Evolutionary conservation across 78 protist genomes (phyloP).

Genomic region (Chrysochromulina tobinii): DNA sequence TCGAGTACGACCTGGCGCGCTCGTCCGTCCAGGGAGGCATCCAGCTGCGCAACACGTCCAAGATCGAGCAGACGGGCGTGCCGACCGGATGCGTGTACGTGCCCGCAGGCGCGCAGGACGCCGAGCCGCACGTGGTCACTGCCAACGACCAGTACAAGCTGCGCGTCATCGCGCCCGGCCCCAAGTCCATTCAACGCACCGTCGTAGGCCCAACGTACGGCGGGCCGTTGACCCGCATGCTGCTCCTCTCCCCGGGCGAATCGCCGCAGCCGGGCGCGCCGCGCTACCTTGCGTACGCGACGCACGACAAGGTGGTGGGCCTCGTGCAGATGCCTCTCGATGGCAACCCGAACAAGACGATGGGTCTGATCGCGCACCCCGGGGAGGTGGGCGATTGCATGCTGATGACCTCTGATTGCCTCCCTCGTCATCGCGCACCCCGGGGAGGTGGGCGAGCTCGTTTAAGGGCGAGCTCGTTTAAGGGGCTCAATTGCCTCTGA

Average conservation of each 20-base stretch:
- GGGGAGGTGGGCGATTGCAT: not conserved
- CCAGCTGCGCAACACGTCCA: not conserved
- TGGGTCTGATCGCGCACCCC: conserved; percentile 78
- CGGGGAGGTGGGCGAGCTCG: no score
- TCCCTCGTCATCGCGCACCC: not conserved
- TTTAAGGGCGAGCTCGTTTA: no score
- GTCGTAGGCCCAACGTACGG: conserved; percentile 61
- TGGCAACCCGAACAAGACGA: conserved; percentile 62
- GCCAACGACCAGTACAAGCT: conserved; percentile 60
- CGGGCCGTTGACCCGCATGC: conserved; percentile 34
- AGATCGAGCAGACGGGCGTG: conserved; percentile 59
- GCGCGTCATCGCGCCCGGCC: not conserved
- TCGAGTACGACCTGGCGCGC: conserved; percentile 64
- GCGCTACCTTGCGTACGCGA: conserved; percentile 35
- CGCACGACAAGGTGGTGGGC: conserved; percentile 59
- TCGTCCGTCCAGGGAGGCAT: conserved; percentile 44
- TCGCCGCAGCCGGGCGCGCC: not conserved
- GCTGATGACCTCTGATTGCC: no score
- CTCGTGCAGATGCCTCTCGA: conserved; percentile 62
- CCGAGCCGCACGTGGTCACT: not conserved
- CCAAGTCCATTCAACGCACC: not conserved
- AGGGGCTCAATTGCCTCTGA: no score
- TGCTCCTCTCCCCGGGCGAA: not conserved
- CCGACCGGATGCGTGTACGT: conserved; percentile 61
- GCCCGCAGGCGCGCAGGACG: not conserved